Evolutionary conservation across 805 yeast genomes (phyloP), one percentile per base, ranked within the genome.

Genomic region (Nakazawaea wyomingensis): DNA sequence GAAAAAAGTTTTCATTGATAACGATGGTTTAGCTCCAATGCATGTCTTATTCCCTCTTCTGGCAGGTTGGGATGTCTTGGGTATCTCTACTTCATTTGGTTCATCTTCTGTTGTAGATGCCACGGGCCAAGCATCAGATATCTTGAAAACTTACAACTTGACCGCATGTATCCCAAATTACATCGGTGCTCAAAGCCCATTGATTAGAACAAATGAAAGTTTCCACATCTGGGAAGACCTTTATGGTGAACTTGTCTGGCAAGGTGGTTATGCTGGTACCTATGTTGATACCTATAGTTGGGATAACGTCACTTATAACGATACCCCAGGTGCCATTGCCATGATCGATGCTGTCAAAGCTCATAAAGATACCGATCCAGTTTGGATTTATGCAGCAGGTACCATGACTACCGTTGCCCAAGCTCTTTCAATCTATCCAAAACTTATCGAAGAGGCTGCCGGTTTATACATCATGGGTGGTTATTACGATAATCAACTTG

Each of bases 381-480:
- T 64, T 30, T 54, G 58, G 19, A 54, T 69, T 35, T 66, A 56
- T 46, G 65, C 69, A 39, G 71, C 69, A 20, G 72, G 72, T 41
- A 54, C 59, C 51, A 60, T 64, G 65, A 69, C 74, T 33, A 67
- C 70, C 19, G 66, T 69, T 32, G 74, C 74, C n/a, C 69, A 65
- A 52, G 72, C 74, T 16, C 30, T 69, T 16, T 53, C 63, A 26
- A 53, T 66, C 22, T 68, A 66, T 49, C 72, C 73, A 34, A 49
- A 56, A 21, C 46, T 69, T 45, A 62, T 65, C 16, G 51, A 65
- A 42, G 68, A 66, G 36, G 65, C 69, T 38, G 68, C 59, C 26
- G 66, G 64, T 37, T 51, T 68, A 38, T 66, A 59, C 53, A 57
- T 67, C 45, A 68, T 68, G 72, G 74, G 72, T 39, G 74, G 72